Conservation (phyloP, 208 protist genomes). For the Leishmania guyanensis region DNA sequence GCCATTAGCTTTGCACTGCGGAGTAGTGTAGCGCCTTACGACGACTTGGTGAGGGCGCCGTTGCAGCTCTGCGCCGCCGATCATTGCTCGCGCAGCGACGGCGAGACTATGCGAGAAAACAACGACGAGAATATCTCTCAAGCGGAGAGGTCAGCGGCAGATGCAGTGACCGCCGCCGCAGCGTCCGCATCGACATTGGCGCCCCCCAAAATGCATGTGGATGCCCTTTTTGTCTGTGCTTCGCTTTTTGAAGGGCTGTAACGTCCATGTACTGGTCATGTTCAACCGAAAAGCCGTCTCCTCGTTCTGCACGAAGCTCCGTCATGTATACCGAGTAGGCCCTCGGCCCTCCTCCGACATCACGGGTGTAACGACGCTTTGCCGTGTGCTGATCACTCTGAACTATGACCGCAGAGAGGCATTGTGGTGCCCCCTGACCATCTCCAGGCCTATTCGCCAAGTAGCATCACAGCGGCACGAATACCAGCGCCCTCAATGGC, state of each 20-base stretch:
- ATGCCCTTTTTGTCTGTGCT: conserved; percentile 34
- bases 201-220: conserved; percentile 7
- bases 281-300: conserved; percentile 35
- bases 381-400: conserved; percentile 47
- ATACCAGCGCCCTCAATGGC: conserved; percentile 2
- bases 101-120: not conserved
- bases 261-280: conserved; percentile 53
- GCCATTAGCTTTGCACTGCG: conserved; percentile 63
- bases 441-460: conserved; percentile 30
- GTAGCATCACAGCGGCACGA: conserved; percentile 28
- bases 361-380: not conserved
- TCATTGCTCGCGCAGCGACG: not conserved
- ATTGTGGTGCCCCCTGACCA: conserved; percentile 58
- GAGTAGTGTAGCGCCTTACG: conserved; percentile 50
- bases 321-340: conserved; percentile 18
- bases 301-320: conserved; percentile 49
- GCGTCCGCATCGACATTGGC: not conserved
- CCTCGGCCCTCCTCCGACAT: not conserved
- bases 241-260: conserved; percentile 49
- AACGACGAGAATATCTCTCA: not conserved
- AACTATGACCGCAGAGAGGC: conserved; percentile 46
- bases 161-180: not conserved
- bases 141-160: not conserved
- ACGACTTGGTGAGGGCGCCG: conserved; percentile 51
- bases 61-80: conserved; percentile 30